phyloP scores from a whole-genome alignment of 495 filamentous ascomycete species.

The Penicillium silybi region DNA sequence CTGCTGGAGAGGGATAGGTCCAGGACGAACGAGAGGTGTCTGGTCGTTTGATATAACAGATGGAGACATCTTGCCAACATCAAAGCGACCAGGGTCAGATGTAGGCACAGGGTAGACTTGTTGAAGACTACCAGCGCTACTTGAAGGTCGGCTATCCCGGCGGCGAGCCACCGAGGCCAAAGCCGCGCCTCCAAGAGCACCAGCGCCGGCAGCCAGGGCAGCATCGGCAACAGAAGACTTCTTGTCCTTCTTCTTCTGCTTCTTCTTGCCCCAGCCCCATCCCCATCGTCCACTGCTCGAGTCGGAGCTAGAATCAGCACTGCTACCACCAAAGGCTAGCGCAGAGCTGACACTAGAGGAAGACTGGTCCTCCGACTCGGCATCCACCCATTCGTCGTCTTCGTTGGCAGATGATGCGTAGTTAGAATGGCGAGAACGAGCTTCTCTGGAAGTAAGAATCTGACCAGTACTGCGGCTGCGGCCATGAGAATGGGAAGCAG shows the following conservation, averaged over 20 bases:
- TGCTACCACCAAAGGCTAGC: slow-evolving; percentile 54
- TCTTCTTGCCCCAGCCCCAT: slow-evolving; percentile 56
- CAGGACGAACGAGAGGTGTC: slow-evolving; percentile 46
- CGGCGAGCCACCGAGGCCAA: slow-evolving; percentile 26
- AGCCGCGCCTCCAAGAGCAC: slow-evolving; percentile 32
- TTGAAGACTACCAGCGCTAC: slow-evolving; percentile 38
- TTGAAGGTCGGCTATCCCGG: slow-evolving; percentile 23
- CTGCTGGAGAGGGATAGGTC: slow-evolving; percentile 52
- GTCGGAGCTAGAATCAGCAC: slow-evolving; percentile 50
- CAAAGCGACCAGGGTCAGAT: slow-evolving; percentile 56
- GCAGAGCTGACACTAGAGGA: slow-evolving; percentile 50
- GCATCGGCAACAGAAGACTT: slow-evolving; percentile 22
- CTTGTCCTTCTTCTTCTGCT: slow-evolving; percentile 38
- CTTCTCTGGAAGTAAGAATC: slow-evolving; percentile 41
- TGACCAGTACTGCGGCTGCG: slow-evolving; percentile 33
- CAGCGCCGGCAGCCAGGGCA: slow-evolving; percentile 25
- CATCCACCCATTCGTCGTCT: slow-evolving; percentile 62
- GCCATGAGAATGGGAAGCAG: slow-evolving; percentile 34
- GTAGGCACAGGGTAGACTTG: slow-evolving; percentile 57
- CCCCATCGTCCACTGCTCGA: slow-evolving; percentile 47
- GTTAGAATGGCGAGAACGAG: slow-evolving; percentile 23
- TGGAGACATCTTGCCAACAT: slow-evolving; percentile 47
- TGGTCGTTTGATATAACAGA: slow-evolving; percentile 39
- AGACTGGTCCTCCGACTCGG: slow-evolving; percentile 45
- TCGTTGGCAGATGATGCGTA: slow-evolving; percentile 33